Conservation (phyloP, 768 basidiomycete species). For the Russula brevipes region DNA sequence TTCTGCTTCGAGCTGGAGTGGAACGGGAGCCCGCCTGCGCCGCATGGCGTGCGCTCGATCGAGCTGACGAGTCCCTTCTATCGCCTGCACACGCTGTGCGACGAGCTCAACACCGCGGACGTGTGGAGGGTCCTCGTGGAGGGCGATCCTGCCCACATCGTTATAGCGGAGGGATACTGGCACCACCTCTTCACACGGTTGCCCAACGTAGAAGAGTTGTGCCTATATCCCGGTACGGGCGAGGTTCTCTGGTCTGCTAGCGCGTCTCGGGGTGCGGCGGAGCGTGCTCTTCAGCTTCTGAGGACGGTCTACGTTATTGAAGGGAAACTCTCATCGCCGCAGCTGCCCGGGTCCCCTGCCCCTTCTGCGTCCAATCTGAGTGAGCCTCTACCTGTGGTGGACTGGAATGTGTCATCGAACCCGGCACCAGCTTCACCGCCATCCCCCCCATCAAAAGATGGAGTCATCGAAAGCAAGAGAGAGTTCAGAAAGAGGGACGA, state of each 20-base stretch:
- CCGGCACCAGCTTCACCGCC: neutral
- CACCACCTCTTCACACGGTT: neutral
- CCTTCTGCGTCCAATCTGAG: neutral
- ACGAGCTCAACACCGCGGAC: neutral
- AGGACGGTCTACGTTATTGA: constrained; percentile 10
- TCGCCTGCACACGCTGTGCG: constrained; percentile 6
- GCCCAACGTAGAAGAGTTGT: constrained; percentile 6
- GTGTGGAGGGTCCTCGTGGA: constrained; percentile 3
- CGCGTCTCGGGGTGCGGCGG: neutral
- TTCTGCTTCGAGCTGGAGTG: constrained; percentile 21
- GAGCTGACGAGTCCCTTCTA: constrained; percentile 12
- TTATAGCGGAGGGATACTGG: constrained; percentile 2
- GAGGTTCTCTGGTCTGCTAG: constrained; percentile 6
- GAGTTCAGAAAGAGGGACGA: neutral
- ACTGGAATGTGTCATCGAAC: neutral
- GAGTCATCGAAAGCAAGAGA: neutral
- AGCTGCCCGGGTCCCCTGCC: neutral
- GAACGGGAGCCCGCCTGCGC: neutral
- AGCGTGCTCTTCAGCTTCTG: neutral
- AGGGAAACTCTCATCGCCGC: neutral
- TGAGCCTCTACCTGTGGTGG: no score
- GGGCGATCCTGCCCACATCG: constrained; percentile 2
- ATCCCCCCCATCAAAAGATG: neutral
- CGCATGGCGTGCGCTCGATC: neutral
- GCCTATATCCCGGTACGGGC: constrained; percentile 8